phyloP scores from a whole-genome alignment of 345 rosid genomes.

The Dovyalis caffra region DNA sequence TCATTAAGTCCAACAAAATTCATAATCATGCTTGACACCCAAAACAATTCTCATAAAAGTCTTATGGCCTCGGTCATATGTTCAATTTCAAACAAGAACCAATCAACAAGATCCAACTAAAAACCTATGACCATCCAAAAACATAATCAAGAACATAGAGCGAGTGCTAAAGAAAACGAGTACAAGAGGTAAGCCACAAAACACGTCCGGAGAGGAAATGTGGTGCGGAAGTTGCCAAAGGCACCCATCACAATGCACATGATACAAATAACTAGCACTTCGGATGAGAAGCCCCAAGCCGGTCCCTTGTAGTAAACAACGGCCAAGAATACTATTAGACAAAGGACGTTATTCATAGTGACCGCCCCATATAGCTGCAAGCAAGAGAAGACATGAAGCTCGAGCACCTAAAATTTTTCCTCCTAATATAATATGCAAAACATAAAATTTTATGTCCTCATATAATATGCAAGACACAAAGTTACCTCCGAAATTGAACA shows the following conservation, averaged over 20 bases:
- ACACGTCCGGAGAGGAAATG: slow-evolving; percentile 90
- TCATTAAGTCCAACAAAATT: too few relatives aligned
- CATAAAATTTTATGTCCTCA: too few relatives aligned
- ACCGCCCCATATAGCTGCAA: slow-evolving; percentile 91
- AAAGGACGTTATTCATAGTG: slow-evolving; percentile 87
- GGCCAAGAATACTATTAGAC: slow-evolving; percentile 85
- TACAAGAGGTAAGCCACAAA: slow-evolving; percentile 66
- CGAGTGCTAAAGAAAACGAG: slow-evolving; percentile 80
- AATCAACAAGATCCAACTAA: not conserved
- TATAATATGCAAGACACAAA: not conserved
- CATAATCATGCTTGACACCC: too few relatives aligned
- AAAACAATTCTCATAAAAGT: too few relatives aligned
- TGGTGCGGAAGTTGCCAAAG: slow-evolving; percentile 83
- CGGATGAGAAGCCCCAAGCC: slow-evolving; percentile 95
- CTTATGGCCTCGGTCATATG: too few relatives aligned
- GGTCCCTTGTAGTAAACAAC: slow-evolving; percentile 74
- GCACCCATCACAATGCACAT: slow-evolving; percentile 79
- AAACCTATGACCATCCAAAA: slow-evolving; percentile 78
- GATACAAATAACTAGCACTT: slow-evolving; percentile 80
- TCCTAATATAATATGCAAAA: too few relatives aligned
- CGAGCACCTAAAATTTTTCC: not conserved
- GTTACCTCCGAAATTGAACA: not conserved
- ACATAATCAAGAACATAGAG: slow-evolving; percentile 79
- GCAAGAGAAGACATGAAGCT: slow-evolving; percentile 9
- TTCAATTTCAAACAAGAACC: not conserved